These are phyloP conservation scores for Crithidia mellificae DNA, from an alignment of 208 protist species.

Conservation along the genomic window DNA sequence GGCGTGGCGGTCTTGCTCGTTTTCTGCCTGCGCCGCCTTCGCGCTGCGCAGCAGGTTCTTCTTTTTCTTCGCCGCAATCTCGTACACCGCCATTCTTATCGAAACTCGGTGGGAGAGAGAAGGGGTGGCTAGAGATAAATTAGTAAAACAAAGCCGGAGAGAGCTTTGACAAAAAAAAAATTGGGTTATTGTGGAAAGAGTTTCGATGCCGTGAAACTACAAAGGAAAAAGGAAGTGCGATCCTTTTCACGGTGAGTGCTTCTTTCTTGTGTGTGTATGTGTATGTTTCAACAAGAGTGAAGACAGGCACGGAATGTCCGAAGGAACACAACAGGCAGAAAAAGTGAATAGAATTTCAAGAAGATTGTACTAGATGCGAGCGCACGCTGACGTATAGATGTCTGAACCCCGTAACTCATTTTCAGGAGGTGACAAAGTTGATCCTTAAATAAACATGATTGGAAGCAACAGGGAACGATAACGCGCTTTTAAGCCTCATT, in stretches of 20 bases:
- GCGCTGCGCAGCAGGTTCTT: slow-evolving; percentile 35
- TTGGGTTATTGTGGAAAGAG: neutral
- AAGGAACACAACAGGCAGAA: neutral
- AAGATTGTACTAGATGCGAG: no score
- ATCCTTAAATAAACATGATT: no score
- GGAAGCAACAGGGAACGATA: no score
- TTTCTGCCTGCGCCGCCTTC: slow-evolving; percentile 20
- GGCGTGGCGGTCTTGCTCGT: slow-evolving; percentile 28
- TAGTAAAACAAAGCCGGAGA: neutral
- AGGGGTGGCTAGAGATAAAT: no score
- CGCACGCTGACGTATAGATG: no score
- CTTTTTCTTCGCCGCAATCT: slow-evolving; percentile 59
- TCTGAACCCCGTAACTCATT: no score
- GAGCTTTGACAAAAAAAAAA: neutral
- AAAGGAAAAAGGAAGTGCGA: neutral
- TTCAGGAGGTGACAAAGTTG: no score
- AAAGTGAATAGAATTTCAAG: no score
- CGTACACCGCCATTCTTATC: slow-evolving; percentile 81
- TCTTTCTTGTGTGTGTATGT: neutral
- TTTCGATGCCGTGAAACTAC: no score
- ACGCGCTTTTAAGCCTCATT: neutral
- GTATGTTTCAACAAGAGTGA: no score
- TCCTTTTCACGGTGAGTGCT: neutral
- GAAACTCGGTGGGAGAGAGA: no score
- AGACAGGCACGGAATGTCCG: neutral